These are phyloP conservation scores for Rhinocladiella mackenziei DNA, from an alignment of 2,329 filamentous ascomycete species.

Conservation along the genomic window DNA sequence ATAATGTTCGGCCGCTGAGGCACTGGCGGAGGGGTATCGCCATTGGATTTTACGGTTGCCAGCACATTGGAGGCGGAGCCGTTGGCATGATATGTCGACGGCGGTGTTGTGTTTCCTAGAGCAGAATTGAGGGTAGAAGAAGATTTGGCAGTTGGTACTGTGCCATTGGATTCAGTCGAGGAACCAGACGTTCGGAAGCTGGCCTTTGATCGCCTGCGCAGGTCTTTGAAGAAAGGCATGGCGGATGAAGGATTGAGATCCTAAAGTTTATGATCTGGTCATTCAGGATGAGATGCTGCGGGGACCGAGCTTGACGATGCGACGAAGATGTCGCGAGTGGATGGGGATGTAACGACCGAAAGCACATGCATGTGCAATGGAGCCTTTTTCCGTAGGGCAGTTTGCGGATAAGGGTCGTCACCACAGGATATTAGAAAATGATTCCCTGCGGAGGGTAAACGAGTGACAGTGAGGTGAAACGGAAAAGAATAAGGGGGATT, in stretches of 20 bases:
- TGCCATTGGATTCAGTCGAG: conserved; percentile 58
- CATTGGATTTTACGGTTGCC: conserved; percentile 49
- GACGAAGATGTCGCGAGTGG: conserved; percentile 8
- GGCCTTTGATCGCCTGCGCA: conserved; percentile 71
- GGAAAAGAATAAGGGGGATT: conserved; percentile 1
- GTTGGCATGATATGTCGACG: conserved; percentile 65
- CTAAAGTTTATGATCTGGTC: conserved; percentile 8
- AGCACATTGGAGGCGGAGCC: conserved; percentile 62
- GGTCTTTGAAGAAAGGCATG: conserved; percentile 66
- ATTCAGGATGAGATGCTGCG: conserved; percentile 10
- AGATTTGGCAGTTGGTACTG: conserved; percentile 60
- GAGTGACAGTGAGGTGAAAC: conserved; percentile 16
- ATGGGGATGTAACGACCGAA: conserved; percentile 15
- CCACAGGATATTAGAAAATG: conserved; percentile 4
- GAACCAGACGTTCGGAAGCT: conserved; percentile 66
- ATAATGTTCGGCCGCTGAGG: conserved; percentile 46
- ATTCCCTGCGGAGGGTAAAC: conserved; percentile 10
- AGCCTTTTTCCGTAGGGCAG: conserved; percentile 12
- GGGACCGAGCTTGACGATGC: conserved; percentile 7
- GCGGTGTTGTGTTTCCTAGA: conserved; percentile 67
- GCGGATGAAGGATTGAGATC: not conserved
- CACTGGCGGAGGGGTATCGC: conserved; percentile 43
- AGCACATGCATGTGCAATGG: conserved; percentile 24
- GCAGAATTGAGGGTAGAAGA: conserved; percentile 59
- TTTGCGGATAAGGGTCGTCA: conserved; percentile 6